Evolutionary conservation across 805 yeast species (phyloP), one percentile per base, ranked within the genome.

Genomic region (Saccharomycopsis fibuligera): DNA sequence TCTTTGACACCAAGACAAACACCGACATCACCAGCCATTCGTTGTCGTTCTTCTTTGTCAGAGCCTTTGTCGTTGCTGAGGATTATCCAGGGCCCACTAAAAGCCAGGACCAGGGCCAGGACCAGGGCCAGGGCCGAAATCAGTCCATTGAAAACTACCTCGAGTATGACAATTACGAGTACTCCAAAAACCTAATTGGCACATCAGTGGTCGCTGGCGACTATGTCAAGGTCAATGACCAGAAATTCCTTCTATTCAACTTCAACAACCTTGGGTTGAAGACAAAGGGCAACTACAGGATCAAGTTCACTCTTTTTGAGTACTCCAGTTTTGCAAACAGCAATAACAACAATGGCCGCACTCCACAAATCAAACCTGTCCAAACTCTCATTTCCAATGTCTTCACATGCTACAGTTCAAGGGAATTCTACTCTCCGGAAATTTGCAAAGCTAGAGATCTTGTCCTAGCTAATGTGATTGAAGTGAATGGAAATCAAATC

Each of bases 141-240:
- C 36, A 27, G 14, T 31, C 45, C 6, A 25, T 33, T 17, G 5
- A 22, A 9, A 36, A 44, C 17, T 44, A 40, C 31, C 5, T 40
- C 19, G n/a, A 16, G 16, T 40, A 25, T 27, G 37, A 42, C 23
- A 19, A 27, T 5, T 16, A 17, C 4, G 35, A 23, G 17, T 6
- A n/a, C 6, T 27, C 25, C 14, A 29, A 42, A 24, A 30, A 42
- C 12, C 31, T 50, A 4, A 29, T 47, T 30, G 54, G 54, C 12
- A 35, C 54, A 9, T 38, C 51, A 4, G 30, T 33, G 8, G 49
- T 50, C 19, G 12, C 44, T 30, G 50, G 51, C 3, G 51, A 50
- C 17, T 50, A 43, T 21, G 25, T 42, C 22, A 39, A 37, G 23
- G n/a, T 16, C 22, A 19, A 35, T 16, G 45, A 29, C 24, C 14